A percentile compares a stretch with the other conserved stretches of the same genome.
phyloP scores from a whole-genome alignment of 768 basidiomycete species.

The Naganishia friedmannii region DNA sequence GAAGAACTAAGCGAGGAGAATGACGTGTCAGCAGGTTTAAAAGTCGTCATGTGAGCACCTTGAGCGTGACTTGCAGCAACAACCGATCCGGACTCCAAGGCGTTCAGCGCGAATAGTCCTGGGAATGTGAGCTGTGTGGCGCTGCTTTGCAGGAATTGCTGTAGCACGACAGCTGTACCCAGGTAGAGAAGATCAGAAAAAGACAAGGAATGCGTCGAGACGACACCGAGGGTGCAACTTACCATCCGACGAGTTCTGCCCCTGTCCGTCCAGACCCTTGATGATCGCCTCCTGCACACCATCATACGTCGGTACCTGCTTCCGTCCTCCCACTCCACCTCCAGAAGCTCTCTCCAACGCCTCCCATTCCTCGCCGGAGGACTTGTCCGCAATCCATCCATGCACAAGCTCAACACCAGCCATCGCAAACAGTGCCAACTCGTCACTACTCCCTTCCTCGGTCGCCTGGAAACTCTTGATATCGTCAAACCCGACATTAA shows the following conservation, averaged over 20 bases:
- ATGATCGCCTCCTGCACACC: conserved; percentile 70
- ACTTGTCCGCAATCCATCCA: conserved; percentile 63
- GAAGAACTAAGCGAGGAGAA: conserved; percentile 59
- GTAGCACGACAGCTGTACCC: conserved; percentile 10
- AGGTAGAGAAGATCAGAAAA: background rate
- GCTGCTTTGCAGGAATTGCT: conserved; percentile 59
- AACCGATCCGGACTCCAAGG: conserved; percentile 59
- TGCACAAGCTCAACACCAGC: conserved; percentile 78
- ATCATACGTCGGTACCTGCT: conserved; percentile 58
- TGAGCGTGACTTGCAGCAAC: conserved; percentile 57
- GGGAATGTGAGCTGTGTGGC: conserved; percentile 83
- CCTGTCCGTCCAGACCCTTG: conserved; percentile 66
- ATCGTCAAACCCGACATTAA: conserved; percentile 78
- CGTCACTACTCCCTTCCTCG: conserved; percentile 62
- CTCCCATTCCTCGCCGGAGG: conserved; percentile 38
- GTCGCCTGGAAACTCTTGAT: conserved; percentile 64
- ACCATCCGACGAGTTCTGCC: background rate
- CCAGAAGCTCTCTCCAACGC: conserved; percentile 32
- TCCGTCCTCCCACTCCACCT: background rate
- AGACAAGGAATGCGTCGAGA: background rate
- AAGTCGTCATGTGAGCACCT: background rate
- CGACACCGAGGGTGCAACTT: conserved; percentile 42
- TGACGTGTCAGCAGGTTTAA: background rate
- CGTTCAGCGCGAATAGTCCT: conserved; percentile 71
- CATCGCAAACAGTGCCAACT: conserved; percentile 79